Evolutionary conservation across 2,329 filamentous ascomycete genomes (phyloP), one percentile per base, ranked within the genome.

Genomic region (Xylaria sp.): DNA sequence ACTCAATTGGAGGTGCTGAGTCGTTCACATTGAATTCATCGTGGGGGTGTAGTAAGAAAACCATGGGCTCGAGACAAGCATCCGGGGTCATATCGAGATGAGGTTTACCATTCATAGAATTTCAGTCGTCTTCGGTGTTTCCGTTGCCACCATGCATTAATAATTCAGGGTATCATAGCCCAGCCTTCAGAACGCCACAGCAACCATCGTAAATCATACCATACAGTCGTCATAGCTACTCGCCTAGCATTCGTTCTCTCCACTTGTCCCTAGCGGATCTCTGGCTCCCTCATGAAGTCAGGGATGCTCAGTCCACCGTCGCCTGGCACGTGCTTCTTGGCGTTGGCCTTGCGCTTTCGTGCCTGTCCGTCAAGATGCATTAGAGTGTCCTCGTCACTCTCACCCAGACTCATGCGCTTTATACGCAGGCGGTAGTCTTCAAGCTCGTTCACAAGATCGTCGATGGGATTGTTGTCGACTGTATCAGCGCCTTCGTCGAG

Each of bases 401-500:
- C 76, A 18, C 75, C 77, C 28, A 78, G 69, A 51, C 73, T 72
- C 69, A 78, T 76, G 7, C 74, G 72, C 12, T 73, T 73, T 59
- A 77, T 61, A 8, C 75, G 66, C 28, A 78, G 73, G 3, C 73
- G 69, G n/a, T 78, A 76, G 15, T 78, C 76, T 37, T 80, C 78
- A 23, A 79, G 76, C 48, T 75, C 74, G 20, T 74, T 74, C 1
- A 76, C 75, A 59, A 80, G 77, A n/a, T 81, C 80, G 23, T 80
- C 78, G 9, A 81, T 66, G 0, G 79, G 76, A 28, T 80, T 82
- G 59, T 79, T 78, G 50, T 81, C 78, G 2, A 79, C 78, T 3
- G 80, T 82, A 15, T 81, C 79, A 3, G 79, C 81, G 18, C 81
- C 81, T 13, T 83, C 82, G 69, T 88, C 86, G 34, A 88, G 82